phyloP scores from a whole-genome alignment of 139 green algal genomes.

The Chlorella ohadii region DNA sequence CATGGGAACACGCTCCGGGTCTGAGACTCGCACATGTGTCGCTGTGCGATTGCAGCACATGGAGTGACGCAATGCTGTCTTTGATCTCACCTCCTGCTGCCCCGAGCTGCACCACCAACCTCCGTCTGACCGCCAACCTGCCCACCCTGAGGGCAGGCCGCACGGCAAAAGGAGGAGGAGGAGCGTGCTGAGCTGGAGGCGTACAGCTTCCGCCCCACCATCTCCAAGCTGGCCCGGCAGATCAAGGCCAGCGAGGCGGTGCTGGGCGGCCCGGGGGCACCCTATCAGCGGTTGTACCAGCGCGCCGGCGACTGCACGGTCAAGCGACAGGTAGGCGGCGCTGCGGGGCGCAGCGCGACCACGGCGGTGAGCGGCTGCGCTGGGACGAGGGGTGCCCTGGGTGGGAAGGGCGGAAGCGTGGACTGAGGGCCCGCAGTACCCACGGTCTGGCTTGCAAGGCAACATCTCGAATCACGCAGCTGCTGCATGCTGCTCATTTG shows the following conservation, averaged over 20 bases:
- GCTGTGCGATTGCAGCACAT: no score
- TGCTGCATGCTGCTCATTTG: neutral
- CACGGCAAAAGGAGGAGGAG: conserved; percentile 56
- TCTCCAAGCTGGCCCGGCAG: conserved; percentile 48
- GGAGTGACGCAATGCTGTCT: no score
- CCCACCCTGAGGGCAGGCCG: conserved; percentile 30
- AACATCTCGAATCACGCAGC: neutral
- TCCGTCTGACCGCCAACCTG: neutral
- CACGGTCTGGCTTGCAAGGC: neutral
- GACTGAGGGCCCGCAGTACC: no score
- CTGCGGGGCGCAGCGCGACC: neutral
- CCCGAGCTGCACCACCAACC: no score
- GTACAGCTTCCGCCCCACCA: conserved; percentile 78
- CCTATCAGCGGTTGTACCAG: conserved; percentile 34
- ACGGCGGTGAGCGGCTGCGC: conserved; percentile 14
- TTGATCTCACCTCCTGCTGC: no score
- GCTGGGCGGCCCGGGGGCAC: neutral
- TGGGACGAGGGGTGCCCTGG: neutral
- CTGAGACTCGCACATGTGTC: no score
- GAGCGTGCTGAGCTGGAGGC: conserved; percentile 57
- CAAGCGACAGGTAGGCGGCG: conserved; percentile 27
- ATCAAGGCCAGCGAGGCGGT: conserved; percentile 23
- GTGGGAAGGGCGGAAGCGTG: no score
- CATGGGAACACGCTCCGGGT: no score
- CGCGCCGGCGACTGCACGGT: neutral